Evolutionary conservation across 2,329 filamentous ascomycete species (phyloP).

Genomic region (Aureobasidium vineae): DNA sequence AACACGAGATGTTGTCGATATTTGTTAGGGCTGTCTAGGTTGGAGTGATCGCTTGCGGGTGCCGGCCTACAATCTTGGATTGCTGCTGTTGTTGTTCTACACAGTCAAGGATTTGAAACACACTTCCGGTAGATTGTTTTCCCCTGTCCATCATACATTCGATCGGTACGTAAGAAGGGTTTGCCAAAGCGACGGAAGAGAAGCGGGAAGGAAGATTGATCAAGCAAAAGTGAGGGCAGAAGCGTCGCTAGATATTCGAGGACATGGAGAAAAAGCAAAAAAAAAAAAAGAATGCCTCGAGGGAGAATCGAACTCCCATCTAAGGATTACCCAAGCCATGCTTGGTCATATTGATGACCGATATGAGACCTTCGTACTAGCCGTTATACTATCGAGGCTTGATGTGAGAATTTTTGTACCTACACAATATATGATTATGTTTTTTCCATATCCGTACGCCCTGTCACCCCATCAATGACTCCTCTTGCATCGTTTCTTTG

Average conservation of each 20-base stretch:
- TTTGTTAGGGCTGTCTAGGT: background rate
- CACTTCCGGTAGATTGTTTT: background rate
- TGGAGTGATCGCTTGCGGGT: background rate
- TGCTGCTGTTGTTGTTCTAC: too few relatives aligned
- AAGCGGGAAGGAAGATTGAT: too few relatives aligned
- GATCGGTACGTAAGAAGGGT: too few relatives aligned
- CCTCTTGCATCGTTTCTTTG: too few relatives aligned
- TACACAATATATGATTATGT: too few relatives aligned
- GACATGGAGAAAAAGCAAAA: background rate
- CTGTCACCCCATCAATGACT: too few relatives aligned
- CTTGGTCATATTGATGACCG: slow-evolving; percentile 23
- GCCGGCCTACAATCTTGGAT: background rate
- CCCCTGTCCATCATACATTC: too few relatives aligned
- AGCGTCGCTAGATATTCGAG: too few relatives aligned
- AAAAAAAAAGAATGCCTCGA: slow-evolving; percentile 20
- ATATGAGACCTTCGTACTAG: slow-evolving; percentile 27
- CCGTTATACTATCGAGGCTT: slow-evolving; percentile 27
- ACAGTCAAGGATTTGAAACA: background rate
- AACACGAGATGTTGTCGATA: slow-evolving; percentile 10
- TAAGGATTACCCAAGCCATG: slow-evolving; percentile 22
- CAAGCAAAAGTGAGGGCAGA: too few relatives aligned
- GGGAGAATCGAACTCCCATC: slow-evolving; percentile 27
- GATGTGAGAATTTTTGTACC: background rate
- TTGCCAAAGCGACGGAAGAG: too few relatives aligned
- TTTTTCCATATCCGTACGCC: too few relatives aligned